phyloP scores from a whole-genome alignment of 2,329 filamentous ascomycete genomes.

The Fusarium cyanostomum region DNA sequence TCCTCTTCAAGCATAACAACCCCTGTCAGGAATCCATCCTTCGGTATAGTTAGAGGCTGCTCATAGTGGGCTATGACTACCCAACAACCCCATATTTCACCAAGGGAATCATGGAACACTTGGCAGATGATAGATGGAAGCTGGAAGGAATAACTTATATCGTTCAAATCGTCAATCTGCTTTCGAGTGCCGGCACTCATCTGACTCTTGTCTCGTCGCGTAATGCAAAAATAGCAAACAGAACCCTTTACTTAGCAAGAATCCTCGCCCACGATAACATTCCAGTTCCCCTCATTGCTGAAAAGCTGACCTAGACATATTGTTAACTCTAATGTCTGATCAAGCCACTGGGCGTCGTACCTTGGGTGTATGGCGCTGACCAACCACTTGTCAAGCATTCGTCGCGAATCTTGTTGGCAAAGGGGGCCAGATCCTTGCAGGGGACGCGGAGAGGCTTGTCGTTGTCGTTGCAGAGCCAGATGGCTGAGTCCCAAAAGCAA shows the following conservation, averaged over 20 bases:
- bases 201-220: neutral
- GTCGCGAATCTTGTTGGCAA: neutral
- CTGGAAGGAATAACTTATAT: too few relatives aligned
- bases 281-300: neutral
- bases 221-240: too few relatives aligned
- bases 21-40: too few relatives aligned
- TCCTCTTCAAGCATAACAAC: too few relatives aligned
- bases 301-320: neutral
- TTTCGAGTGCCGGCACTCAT: neutral
- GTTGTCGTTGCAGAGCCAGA: constrained; percentile 15
- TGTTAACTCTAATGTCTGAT: neutral
- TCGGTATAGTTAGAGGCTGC: too few relatives aligned
- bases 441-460: neutral
- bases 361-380: constrained; percentile 2
- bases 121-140: too few relatives aligned
- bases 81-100: too few relatives aligned
- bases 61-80: too few relatives aligned
- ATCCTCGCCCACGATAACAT: constrained; percentile 4
- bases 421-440: constrained; percentile 1
- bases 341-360: neutral
- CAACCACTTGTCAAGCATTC: neutral
- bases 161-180: too few relatives aligned
- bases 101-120: too few relatives aligned
- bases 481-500: constrained; percentile 12
- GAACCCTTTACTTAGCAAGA: neutral